Evolutionary conservation across 257 asterid species (phyloP), one percentile per base, ranked within the genome.

Genomic region (Solanum peruvianum): DNA sequence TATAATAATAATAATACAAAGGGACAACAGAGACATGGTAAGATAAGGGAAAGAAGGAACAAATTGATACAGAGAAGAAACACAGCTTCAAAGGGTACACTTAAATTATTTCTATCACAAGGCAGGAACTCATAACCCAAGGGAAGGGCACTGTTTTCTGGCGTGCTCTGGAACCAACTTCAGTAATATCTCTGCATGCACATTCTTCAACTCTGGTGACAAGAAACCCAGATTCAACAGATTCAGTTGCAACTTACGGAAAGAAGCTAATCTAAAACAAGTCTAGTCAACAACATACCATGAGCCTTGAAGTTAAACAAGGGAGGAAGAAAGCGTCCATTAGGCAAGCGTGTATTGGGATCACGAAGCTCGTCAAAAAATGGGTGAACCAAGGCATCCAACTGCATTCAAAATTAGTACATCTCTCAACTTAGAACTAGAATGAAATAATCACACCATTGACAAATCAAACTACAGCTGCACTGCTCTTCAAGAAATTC

Each of bases 81-180:
- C 90, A 58, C 52, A 66, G 39, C 76, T 80, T 44, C 88, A 82
- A 72, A 49, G 66, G 69, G 42, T 69, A 87, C 66, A 75, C 75
- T 84, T 69, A 49, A 45, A 35, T 42, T 31, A 78, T 87, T 80
- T 67, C 82, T 88, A 58, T 27, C 88, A 87, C 58, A 23, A 87
- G 80, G 82, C 71, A 62, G 69, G 44, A 86, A 89, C 56, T 93
- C 93, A 95, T 81, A 91, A 89, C 56, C 93, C 93, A 12, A 95
- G 93, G 87, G 93, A 89, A 86, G 94, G 92, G 85, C 95, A 93
- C 58, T 94, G 97, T 92, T 93, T 95, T 86, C 95, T 86, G 41
- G 98, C 95, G 87, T 95, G 98, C 93, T 94, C 98, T 1, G 97
- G 98, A 82, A 95, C 88, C 94, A 95, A 91, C 89, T 92, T 95